These are phyloP conservation scores for Pseudocercospora vitis DNA, from an alignment of 2,329 filamentous ascomycete genomes.

Conservation along the genomic window DNA sequence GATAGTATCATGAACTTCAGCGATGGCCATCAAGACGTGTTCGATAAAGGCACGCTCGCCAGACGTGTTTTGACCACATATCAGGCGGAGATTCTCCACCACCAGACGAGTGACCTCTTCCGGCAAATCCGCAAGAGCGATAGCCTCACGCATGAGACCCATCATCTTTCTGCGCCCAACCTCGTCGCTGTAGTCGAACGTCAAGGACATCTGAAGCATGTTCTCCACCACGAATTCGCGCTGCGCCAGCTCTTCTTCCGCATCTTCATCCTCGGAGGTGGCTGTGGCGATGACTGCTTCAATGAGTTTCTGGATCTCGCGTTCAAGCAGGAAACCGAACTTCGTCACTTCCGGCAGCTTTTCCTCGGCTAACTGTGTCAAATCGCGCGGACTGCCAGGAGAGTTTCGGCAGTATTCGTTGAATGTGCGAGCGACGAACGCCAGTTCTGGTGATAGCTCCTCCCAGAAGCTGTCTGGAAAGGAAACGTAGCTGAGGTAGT, in stretches of 20 bases:
- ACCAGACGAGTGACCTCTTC: conserved; percentile 90
- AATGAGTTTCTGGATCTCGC: conserved; percentile 70
- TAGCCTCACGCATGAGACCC: conserved; percentile 76
- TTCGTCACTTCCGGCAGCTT: conserved; percentile 94
- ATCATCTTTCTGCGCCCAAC: conserved; percentile 96
- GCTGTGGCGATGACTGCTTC: conserved; percentile 61
- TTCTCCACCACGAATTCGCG: conserved; percentile 96
- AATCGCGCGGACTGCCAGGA: conserved; percentile 64
- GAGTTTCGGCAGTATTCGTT: conserved; percentile 82
- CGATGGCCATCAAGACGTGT: conserved; percentile 86
- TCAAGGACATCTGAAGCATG: conserved; percentile 85
- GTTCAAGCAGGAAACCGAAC: conserved; percentile 81
- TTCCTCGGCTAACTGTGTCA: conserved; percentile 76
- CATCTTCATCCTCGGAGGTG: conserved; percentile 57
- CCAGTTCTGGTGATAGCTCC: conserved; percentile 76
- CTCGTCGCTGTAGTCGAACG: conserved; percentile 96
- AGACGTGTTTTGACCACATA: conserved; percentile 72
- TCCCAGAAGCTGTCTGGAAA: conserved; percentile 76
- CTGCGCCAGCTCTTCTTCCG: conserved; percentile 75
- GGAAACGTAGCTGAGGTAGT: conserved; percentile 70
- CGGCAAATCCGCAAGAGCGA: conserved; percentile 83
- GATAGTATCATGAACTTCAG: conserved; percentile 94
- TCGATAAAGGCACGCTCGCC: conserved; percentile 82
- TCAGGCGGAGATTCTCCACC: conserved; percentile 75
- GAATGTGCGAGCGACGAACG: conserved; percentile 88